phyloP scores from a whole-genome alignment of 2,329 filamentous ascomycete genomes.

The Pseudopyricularia cyperi region DNA sequence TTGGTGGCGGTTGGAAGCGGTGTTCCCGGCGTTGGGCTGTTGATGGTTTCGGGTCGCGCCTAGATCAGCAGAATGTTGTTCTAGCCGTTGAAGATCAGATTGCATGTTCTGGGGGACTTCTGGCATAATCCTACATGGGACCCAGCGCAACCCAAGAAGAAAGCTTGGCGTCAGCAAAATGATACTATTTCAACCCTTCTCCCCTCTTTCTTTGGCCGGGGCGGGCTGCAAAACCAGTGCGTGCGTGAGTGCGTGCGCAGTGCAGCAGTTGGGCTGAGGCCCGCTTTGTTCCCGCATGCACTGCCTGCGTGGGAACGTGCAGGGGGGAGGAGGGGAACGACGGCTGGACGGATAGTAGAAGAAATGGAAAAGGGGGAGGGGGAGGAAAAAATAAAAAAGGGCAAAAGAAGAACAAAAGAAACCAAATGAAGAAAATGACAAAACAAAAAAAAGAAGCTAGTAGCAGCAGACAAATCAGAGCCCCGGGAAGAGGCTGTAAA shows the following conservation, averaged over 20 bases:
- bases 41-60: conserved; percentile 17
- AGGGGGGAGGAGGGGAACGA: not conserved
- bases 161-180: conserved; percentile 16
- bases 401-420: not conserved
- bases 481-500: not conserved
- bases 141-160: conserved; percentile 14
- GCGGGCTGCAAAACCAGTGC: not conserved
- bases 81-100: conserved; percentile 81
- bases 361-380: not conserved
- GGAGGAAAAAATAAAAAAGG: not conserved
- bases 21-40: conserved; percentile 6
- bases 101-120: conserved; percentile 97
- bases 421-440: not conserved
- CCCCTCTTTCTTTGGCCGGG: not conserved
- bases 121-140: conserved; percentile 62
- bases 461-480: too few species aligned
- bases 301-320: not conserved
- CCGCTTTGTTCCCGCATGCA: not conserved
- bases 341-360: too few species aligned
- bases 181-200: not conserved
- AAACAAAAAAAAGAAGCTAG: too few species aligned
- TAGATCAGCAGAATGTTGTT: conserved; percentile 57
- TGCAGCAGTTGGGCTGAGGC: not conserved
- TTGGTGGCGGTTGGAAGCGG: conserved; percentile 10
- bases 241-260: too few species aligned